Base-by-base conservation (phyloP, 257 asterid species). In the Primulina huaijiensis region DNA sequence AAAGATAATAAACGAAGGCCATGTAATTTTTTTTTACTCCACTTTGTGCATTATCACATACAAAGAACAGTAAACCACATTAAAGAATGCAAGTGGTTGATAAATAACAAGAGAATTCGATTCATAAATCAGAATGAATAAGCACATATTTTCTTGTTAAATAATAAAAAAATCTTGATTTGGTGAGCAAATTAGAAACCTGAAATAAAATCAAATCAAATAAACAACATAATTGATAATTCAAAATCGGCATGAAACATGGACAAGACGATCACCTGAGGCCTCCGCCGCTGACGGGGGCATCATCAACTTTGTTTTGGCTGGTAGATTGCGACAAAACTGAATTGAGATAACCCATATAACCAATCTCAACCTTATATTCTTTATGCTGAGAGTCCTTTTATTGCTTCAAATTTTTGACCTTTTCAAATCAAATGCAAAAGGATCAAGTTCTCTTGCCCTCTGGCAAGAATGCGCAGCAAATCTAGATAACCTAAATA, bases 211-310 rank as follows among this genome's bases (percentile, higher is more conserved):
- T 23, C 65, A 2, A 16, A 27, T 59, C 25, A 65, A 66, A 7
- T 7, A 35, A 33, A 60, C 60, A 19, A 50, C 62, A 69, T 53
- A 21, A 33, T 20, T 17, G 19, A 57, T 31, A 21, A 35, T 37
- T 1, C 17, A 10, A n/a, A 65, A 57, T 66, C 35, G 33, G 10
- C 20, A 34, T 57, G 63, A 69, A 25, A 19, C 58, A 69, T 56
- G 70, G 59, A 38, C 6, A 62, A 67, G 74, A 34, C 53, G 30
- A 72, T 78, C 76, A 90, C 97, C 99, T 93, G 50, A 87, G 89
- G 64, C 98, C 98, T 25, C 98, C 95, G 60, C 98, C 98, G 77
- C 96, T 93, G 68, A 88, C 98, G 0, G 96, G 96, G 8, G 94
- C 94, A 58, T 86, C 91, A 65, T 86, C 95, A 23, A 82, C 89